Evolutionary conservation across 1,284 basidiomycete species (phyloP).

Genomic region (Ganoderma lucidum): DNA sequence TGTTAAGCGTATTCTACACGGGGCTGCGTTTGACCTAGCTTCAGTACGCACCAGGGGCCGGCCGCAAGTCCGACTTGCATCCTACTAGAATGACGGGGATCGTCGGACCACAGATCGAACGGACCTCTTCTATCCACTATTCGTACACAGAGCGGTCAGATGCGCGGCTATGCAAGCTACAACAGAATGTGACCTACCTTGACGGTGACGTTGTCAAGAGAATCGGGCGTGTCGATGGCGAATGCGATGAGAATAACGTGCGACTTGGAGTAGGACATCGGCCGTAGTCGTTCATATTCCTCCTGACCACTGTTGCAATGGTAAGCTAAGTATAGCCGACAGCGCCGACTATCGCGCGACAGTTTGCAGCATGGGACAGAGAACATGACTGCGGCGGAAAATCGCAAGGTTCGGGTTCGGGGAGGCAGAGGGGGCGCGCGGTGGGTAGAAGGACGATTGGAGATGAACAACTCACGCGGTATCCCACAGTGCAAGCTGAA

Average conservation of each 20-base stretch:
- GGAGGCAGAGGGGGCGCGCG: background rate
- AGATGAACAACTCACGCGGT: conserved; percentile 78
- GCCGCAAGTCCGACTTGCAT: conserved; percentile 87
- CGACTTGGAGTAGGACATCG: conserved; percentile 97
- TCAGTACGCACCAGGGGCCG: conserved; percentile 32
- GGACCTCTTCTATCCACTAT: conserved; percentile 97
- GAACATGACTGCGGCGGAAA: background rate
- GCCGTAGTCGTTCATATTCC: conserved; percentile 74
- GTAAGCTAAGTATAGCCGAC: conserved; percentile 22
- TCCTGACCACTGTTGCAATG: conserved; percentile 29
- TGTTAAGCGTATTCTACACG: background rate
- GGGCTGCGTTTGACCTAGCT: background rate
- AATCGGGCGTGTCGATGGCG: conserved; percentile 95
- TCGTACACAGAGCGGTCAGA: conserved; percentile 5
- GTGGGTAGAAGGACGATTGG: conserved; percentile 23
- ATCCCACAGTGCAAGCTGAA: conserved; percentile 97
- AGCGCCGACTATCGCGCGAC: conserved; percentile 5
- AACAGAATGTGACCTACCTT: conserved; percentile 62
- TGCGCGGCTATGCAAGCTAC: background rate
- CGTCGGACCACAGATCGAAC: conserved; percentile 86
- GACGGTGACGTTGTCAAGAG: conserved; percentile 92
- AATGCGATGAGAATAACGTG: conserved; percentile 99
- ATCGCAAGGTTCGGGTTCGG: background rate
- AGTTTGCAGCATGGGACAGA: background rate
- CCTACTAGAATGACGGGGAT: conserved; percentile 88